Conservation (phyloP, 768 basidiomycete genomes). For the Coprinopsis cinerea region DNA sequence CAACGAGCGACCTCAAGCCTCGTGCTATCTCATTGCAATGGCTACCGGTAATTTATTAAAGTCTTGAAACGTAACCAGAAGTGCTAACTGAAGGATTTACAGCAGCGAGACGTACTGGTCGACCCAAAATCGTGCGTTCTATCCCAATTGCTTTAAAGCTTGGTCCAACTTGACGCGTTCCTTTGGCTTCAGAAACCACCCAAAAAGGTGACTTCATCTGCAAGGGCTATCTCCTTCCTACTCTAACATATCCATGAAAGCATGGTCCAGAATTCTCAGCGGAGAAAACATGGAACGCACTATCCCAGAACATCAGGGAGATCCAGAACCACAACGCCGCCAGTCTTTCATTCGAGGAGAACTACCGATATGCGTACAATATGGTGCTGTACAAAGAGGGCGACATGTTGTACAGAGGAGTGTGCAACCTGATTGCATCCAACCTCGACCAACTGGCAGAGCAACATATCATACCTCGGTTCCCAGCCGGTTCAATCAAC, state of each 20-base stretch:
- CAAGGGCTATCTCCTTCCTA: neutral
- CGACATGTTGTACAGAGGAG: constrained; percentile 80
- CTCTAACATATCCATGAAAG: constrained; percentile 28
- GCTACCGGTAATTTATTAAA: constrained; percentile 13
- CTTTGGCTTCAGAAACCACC: constrained; percentile 38
- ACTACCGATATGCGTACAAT: constrained; percentile 91
- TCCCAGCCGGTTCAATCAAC: constrained; percentile 62
- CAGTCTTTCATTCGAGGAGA: constrained; percentile 72
- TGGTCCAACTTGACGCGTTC: constrained; percentile 8
- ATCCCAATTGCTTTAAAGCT: neutral
- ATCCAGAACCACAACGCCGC: constrained; percentile 93
- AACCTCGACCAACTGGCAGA: constrained; percentile 79
- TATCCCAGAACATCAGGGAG: constrained; percentile 84
- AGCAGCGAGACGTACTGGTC: constrained; percentile 32
- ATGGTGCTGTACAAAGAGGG: constrained; percentile 87
- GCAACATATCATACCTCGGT: constrained; percentile 72
- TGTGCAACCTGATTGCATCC: constrained; percentile 69
- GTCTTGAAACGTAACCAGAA: neutral
- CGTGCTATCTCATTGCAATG: constrained; percentile 11
- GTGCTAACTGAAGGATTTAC: neutral
- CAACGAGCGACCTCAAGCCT: too few species aligned
- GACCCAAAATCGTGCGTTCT: constrained; percentile 41
- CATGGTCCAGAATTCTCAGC: constrained; percentile 71
- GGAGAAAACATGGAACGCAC: constrained; percentile 76
- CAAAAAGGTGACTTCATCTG: constrained; percentile 29